Evolutionary conservation across 1,139 yeast species (phyloP).

Genomic region (Hyphopichia fennica): DNA sequence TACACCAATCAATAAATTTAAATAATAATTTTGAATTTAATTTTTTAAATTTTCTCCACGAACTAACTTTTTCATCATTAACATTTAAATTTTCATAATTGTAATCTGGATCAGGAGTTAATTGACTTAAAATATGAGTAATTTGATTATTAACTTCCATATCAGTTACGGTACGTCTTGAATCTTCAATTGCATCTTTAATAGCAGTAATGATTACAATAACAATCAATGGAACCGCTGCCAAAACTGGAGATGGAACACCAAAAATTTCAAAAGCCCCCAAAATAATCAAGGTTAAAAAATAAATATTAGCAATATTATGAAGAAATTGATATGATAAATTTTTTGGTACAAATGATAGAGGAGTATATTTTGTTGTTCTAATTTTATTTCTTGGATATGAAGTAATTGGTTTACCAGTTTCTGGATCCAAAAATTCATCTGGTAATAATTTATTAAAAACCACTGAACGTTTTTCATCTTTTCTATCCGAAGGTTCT

Average conservation of each 20-base stretch:
- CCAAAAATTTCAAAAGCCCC: slow-evolving; percentile 59
- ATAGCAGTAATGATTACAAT: slow-evolving; percentile 55
- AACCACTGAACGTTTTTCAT: slow-evolving; percentile 55
- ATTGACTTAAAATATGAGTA: slow-evolving; percentile 42
- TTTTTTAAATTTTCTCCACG: slow-evolving; percentile 65
- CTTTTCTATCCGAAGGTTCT: slow-evolving; percentile 38
- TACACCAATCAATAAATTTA: slow-evolving; percentile 26
- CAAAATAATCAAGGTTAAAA: slow-evolving; percentile 49
- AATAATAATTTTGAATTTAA: slow-evolving; percentile 35
- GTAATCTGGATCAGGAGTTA: slow-evolving; percentile 13
- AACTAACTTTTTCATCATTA: slow-evolving; percentile 48
- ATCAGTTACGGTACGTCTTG: slow-evolving; percentile 52
- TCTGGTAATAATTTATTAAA: slow-evolving; percentile 71
- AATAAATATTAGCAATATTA: slow-evolving; percentile 58
- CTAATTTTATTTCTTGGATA: slow-evolving; percentile 59
- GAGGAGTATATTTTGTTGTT: slow-evolving; percentile 61
- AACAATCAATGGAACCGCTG: slow-evolving; percentile 60
- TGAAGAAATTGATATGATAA: slow-evolving; percentile 47
- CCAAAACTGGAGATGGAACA: slow-evolving; percentile 54
- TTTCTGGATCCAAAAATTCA: slow-evolving; percentile 51
- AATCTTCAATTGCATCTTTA: slow-evolving; percentile 60
- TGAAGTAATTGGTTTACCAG: slow-evolving; percentile 27
- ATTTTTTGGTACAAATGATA: slow-evolving; percentile 55
- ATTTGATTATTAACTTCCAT: slow-evolving; percentile 53
- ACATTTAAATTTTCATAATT: slow-evolving; percentile 43